phyloP scores from a whole-genome alignment of 176 grass and related monocot species.

The Avena sativa region DNA sequence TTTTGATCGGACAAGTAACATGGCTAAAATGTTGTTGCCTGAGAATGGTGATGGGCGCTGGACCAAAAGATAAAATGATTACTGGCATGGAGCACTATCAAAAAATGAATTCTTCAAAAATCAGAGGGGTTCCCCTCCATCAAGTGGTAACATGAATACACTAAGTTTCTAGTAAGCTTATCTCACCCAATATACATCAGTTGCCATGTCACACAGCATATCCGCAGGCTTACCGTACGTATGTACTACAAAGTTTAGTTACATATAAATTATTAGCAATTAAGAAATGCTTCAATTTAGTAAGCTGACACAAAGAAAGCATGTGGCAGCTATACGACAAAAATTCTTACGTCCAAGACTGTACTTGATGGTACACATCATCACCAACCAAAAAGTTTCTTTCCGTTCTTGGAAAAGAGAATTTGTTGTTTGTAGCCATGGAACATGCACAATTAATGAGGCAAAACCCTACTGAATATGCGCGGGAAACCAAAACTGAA shows the following conservation, averaged over 20 bases:
- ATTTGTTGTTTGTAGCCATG: neutral
- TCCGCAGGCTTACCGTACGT: neutral
- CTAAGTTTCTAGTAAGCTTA: constrained; percentile 13
- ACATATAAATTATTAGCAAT: neutral
- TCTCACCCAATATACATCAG: neutral
- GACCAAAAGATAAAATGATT: neutral
- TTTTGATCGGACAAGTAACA: constrained; percentile 14
- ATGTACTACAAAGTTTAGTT: neutral
- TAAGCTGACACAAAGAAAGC: neutral
- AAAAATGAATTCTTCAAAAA: constrained; percentile 6
- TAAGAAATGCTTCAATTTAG: neutral
- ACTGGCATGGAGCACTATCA: neutral
- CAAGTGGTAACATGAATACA: constrained; percentile 4
- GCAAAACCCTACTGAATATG: neutral
- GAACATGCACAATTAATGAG: neutral
- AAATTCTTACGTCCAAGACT: neutral
- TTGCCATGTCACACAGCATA: neutral
- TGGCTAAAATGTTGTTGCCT: no score
- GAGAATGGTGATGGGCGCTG: neutral
- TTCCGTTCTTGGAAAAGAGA: neutral
- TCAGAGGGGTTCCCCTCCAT: neutral
- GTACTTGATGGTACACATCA: neutral
- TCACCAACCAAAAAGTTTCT: neutral
- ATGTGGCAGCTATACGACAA: neutral
- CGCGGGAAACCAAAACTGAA: neutral